Conservation (phyloP, 108 stramenopile genomes). For the Fragilariopsis cylindrus region DNA sequence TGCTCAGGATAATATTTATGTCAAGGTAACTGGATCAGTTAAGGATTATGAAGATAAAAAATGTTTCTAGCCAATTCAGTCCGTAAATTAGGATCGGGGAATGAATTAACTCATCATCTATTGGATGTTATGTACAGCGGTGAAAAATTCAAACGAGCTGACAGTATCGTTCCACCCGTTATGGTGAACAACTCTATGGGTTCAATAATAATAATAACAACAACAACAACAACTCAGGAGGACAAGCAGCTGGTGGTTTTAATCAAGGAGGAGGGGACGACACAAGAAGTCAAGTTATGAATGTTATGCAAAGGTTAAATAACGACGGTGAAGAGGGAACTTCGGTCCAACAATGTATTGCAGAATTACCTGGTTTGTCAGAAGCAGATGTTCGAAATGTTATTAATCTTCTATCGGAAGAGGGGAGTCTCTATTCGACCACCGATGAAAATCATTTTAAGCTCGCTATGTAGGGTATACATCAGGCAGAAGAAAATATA, state of each 20-base stretch:
- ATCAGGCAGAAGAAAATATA: not conserved
- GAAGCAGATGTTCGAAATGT: constrained; percentile 53
- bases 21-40: constrained; percentile 72
- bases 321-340: constrained; percentile 40
- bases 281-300: constrained; percentile 9
- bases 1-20: constrained; percentile 54
- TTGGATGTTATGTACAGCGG: constrained; percentile 74
- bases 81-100: constrained; percentile 54
- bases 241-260: constrained; percentile 15
- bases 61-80: constrained; percentile 71
- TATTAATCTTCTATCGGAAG: constrained; percentile 56
- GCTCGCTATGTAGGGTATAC: constrained; percentile 19
- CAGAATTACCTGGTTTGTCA: constrained; percentile 23
- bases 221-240: not conserved
- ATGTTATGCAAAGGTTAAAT: constrained; percentile 20
- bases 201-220: constrained; percentile 24
- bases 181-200: constrained; percentile 34
- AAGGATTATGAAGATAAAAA: constrained; percentile 69
- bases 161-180: constrained; percentile 31
- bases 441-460: constrained; percentile 73
- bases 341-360: constrained; percentile 36
- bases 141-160: constrained; percentile 52
- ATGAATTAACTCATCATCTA: constrained; percentile 84
- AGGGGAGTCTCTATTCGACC: constrained; percentile 83
- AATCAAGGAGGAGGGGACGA: constrained; percentile 11